Evolutionary conservation across 331 rosid species (phyloP), one percentile per base, ranked within the genome.

Genomic region (Spiraea crenata): DNA sequence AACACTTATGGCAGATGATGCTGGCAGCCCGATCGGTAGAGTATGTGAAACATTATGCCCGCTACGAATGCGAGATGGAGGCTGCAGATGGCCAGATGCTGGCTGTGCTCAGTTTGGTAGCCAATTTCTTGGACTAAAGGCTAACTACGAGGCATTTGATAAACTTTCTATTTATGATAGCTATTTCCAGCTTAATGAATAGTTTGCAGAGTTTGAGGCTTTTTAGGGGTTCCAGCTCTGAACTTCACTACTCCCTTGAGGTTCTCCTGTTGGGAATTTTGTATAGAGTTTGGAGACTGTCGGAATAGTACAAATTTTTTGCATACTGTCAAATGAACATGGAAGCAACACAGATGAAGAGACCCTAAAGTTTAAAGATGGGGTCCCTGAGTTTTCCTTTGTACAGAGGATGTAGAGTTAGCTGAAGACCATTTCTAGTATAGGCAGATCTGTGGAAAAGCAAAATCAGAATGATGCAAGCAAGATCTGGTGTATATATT

Each of bases 131-230:
- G 97, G 99, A 52, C 73, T 93, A 7, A 93, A 83, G 85, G 97
- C 96, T 60, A 93, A 93, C 81, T 93, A 82, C 65, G 99, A 93
- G 76, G 99, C 97, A 17, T 86, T 93, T 63, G 97, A 93, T 80
- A 85, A 80, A 42, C 90, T 93, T n/a, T 87, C 90, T 19, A 87
- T 91, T 67, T 73, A 87, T 34, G 99, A 93, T 73, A 76, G 88
- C 77, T 91, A 93, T 77, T 93, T 93, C 85, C 76, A 68, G 64
- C 78, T 75, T 6, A 60, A 46, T 78, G 49, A 80, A 31, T 59
- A 2, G 69, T 16, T 10, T 39, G 1, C 45, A 45, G 68, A 40
- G 51, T 72, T 42, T 31, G 54, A 61, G 64, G 57, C 51, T 3
- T 47, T 20, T 35, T 55, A 47, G 67, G 54, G 47, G 62, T 20